Evolutionary conservation across 108 stramenopile species (phyloP), one percentile per base, ranked within the genome.

Genomic region (Tribonema minus): DNA sequence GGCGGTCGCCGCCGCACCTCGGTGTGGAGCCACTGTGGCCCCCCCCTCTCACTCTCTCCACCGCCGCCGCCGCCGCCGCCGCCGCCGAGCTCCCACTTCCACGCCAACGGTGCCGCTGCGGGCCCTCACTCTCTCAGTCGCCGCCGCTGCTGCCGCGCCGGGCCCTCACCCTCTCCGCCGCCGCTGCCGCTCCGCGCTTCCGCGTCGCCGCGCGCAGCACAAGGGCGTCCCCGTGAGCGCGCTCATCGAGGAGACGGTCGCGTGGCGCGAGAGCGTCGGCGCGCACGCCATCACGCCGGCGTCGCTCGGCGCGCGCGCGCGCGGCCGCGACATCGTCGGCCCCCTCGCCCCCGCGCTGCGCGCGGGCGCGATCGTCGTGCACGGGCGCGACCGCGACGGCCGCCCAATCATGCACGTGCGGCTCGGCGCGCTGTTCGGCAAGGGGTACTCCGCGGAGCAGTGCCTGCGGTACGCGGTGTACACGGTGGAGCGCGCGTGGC

Each of bases 311-410:
- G 20, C 46, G 9, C 15, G 20, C 20, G 46, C 46, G 46, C 9
- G 20, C 46, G 9, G 15, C 9, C 15, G 15, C 20, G 20, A 54
- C 15, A 9, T 54, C 20, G 46, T 54, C 9, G 46, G 46, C 15
- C 46, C 46, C 15, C 46, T 54, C 9, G 46, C 46, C 20, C 46
- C 46, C 9, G 46, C 20, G 46, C 46, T 54, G 20, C 15, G 15
- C 9, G 46, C 15, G 28, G 77, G 77, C 29, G 29, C 68, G 29
- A 67, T 79, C 31, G n/a, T 79, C 2, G 77, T 79, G 25, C 68
- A 79, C 28, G 77, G 77, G 3, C 38, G 60, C 61, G 77, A 79
- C 60, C 61, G 38, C n/a, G 35, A 41, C 58, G 68, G 68, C 46
- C 9, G 46, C 9, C 46, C 46, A 15, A 64, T 79, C 60, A 60